Conservation (phyloP, 202 grass and related monocot genomes). For the Panicum virgatum region DNA sequence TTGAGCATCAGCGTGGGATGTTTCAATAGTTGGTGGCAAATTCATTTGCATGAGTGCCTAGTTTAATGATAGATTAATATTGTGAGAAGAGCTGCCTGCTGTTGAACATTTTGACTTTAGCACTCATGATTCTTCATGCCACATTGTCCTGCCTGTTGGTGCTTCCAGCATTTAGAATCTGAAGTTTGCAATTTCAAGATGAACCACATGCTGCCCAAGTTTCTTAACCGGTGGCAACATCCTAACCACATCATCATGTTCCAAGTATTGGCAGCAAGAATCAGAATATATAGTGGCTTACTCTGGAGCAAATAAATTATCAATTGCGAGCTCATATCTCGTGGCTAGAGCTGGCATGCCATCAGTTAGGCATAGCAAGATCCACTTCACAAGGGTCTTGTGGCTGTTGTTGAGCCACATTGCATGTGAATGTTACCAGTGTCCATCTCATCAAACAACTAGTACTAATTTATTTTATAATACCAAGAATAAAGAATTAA, state of each 20-base stretch:
- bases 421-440: neutral
- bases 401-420: constrained; percentile 9
- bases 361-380: constrained; percentile 22
- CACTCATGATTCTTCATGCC: neutral
- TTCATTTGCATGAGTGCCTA: constrained; percentile 20
- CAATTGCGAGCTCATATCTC: neutral
- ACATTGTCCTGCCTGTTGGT: neutral
- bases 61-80: constrained; percentile 9
- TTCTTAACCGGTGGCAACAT: neutral
- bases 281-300: constrained; percentile 1
- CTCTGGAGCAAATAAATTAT: neutral
- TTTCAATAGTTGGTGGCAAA: constrained; percentile 1
- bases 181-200: constrained; percentile 1
- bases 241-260: constrained; percentile 12
- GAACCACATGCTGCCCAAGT: neutral
- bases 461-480: neutral
- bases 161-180: constrained; percentile 12
- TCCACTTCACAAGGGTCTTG: constrained; percentile 15
- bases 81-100: neutral
- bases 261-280: constrained; percentile 27
- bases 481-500: constrained; percentile 1
- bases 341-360: neutral
- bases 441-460: neutral
- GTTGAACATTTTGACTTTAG: neutral
- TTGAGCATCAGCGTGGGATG: constrained; percentile 10